Base-by-base conservation (phyloP, 495 filamentous ascomycete genomes). In the Entonaema liquescens region DNA sequence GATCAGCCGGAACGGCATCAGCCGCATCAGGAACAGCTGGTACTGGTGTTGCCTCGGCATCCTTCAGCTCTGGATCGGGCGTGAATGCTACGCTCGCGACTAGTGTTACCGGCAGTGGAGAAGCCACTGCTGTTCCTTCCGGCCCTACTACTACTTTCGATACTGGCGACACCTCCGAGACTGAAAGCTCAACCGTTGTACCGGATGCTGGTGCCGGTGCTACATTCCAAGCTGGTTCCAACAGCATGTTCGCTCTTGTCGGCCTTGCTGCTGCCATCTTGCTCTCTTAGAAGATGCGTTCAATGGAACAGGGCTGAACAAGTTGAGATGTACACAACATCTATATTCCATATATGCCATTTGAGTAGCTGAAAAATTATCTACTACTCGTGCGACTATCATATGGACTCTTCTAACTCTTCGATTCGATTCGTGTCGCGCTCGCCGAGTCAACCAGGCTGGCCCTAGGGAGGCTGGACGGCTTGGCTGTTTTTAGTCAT, bases 111-210 rank as follows among this genome's bases (percentile, higher is more conserved):
- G 38, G 49, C 13, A 44, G 59, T 28, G 69, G 60, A 11, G 36
- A 44, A 3, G 73, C 75, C 5, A 76, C 73, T 13, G 75, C 70
- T 40, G 66, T 65, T 2, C 75, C 73, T 2, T 62, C 62, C 0
- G 75, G 73, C 38, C 75, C 75, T 2, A 76, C 59, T 31, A 57
- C 65, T 36, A 71, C 72, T 8, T 68, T 71, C 58, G 70, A 68
- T 50, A 53, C 29, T 23, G 61, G 61, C 61, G 65, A 72, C 42
- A 62, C 70, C 12, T 44, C 59, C 2, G 49, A 58, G 1, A 61
- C 26, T n/a, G 31, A 60, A 5, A 54, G 38, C 17, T 63, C 58
- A n/a, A 68, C 72, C 1, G 29, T 49, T 29, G 50, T 68, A 11
- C 64, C 67, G 6, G 56, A 68, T 1, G 56, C 62, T 1, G 66